Conservation (phyloP, 2,329 filamentous ascomycete species). For the Penicillium sp. region DNA sequence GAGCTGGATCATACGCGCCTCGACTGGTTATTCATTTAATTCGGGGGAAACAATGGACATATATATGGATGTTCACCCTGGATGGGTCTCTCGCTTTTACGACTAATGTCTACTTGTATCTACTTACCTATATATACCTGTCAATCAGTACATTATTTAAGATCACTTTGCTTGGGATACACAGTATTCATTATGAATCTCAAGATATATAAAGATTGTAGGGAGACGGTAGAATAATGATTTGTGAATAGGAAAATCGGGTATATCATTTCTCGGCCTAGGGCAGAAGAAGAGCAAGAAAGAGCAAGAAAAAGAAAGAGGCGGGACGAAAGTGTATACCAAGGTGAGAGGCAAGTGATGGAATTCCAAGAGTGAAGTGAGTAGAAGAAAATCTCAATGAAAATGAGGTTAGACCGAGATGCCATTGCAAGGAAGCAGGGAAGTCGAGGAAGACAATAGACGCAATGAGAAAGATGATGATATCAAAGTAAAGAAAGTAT, state of each 20-base stretch:
- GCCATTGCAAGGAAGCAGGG: not conserved
- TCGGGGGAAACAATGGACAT: not conserved
- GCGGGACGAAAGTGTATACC: constrained; percentile 1
- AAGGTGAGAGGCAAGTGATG: not conserved
- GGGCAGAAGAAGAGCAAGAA: constrained; percentile 4
- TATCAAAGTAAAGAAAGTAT: not conserved
- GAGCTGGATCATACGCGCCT: constrained; percentile 40
- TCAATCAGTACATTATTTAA: not conserved
- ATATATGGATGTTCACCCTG: not conserved
- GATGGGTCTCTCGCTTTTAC: not conserved
- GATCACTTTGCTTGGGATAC: not conserved
- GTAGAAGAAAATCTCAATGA: constrained; percentile 10
- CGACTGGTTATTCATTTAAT: constrained; percentile 44
- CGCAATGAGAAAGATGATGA: not conserved
- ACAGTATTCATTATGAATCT: not conserved
- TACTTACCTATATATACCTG: not conserved
- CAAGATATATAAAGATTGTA: not conserved
- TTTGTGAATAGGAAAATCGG: constrained; percentile 7
- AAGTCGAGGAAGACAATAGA: not conserved
- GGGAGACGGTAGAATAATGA: not conserved
- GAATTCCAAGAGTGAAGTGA: not conserved
- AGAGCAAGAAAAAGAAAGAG: not conserved
- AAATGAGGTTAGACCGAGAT: not conserved
- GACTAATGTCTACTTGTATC: not conserved
- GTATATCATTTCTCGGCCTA: constrained; percentile 22